Conservation (phyloP, 306 rosid species). For the Begonia peltatifolia region DNA sequence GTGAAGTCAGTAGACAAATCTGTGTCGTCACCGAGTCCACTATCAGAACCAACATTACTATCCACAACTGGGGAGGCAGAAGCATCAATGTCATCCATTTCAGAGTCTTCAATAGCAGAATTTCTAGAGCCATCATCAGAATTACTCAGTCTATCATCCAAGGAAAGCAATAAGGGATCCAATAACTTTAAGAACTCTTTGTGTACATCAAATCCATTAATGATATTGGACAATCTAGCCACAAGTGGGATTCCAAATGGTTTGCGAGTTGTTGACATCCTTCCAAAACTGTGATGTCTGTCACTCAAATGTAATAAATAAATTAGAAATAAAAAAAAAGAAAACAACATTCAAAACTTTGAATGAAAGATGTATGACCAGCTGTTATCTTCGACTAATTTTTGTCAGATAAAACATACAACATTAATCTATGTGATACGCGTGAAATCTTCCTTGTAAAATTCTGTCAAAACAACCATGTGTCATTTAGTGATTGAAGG, state of each 20-base stretch:
- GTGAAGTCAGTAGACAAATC: constrained; percentile 30
- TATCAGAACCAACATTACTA: constrained; percentile 22
- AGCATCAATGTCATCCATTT: constrained; percentile 18
- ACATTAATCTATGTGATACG: too few species aligned
- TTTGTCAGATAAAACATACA: too few species aligned
- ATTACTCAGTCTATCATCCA: constrained; percentile 24
- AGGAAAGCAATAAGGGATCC: constrained; percentile 31
- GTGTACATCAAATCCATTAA: constrained; percentile 36
- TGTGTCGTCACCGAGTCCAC: constrained; percentile 24
- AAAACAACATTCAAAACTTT: too few species aligned
- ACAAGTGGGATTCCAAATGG: constrained; percentile 53
- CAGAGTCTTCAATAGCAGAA: constrained; percentile 31
- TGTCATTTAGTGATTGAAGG: too few species aligned
- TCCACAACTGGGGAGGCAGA: constrained; percentile 14
- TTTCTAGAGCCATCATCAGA: constrained; percentile 17
- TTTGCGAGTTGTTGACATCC: constrained; percentile 1
- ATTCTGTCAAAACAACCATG: too few species aligned
- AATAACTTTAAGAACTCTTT: constrained; percentile 41
- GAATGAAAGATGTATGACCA: too few species aligned
- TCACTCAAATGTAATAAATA: too few species aligned
- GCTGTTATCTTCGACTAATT: too few species aligned
- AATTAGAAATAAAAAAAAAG: too few species aligned
- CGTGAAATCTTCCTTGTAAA: too few species aligned
- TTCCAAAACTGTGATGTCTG: too few species aligned
- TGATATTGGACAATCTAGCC: constrained; percentile 35